Conservation (phyloP, 2,329 filamentous ascomycete species). For the Xylariomycetidae sp. region DNA sequence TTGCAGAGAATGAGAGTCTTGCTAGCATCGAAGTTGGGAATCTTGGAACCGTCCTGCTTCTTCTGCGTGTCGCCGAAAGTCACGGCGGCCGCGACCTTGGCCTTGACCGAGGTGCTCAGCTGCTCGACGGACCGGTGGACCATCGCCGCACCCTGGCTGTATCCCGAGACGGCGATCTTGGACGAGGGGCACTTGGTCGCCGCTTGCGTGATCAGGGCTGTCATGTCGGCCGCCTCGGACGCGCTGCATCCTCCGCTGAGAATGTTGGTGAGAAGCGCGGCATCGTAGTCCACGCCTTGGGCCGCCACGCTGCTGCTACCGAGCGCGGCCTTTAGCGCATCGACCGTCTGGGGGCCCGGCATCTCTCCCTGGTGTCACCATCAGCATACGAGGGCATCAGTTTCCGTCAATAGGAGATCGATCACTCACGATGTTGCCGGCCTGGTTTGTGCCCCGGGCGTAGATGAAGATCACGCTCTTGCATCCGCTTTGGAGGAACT, state of each 20-base stretch:
- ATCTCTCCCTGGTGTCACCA: slow-evolving; percentile 1
- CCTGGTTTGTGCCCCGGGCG: slow-evolving; percentile 1
- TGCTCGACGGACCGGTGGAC: slow-evolving; percentile 27
- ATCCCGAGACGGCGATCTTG: slow-evolving; percentile 29
- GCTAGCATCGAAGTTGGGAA: slow-evolving; percentile 23
- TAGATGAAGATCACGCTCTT: slow-evolving; percentile 5
- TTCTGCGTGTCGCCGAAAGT: slow-evolving; percentile 30
- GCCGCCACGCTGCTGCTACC: slow-evolving; percentile 9
- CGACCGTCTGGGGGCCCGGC: slow-evolving; percentile 11
- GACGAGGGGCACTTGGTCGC: slow-evolving; percentile 26
- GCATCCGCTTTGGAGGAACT: too few relatives aligned
- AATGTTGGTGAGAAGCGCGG: slow-evolving; percentile 23
- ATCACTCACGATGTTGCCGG: slow-evolving; percentile 4
- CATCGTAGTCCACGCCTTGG: slow-evolving; percentile 21
- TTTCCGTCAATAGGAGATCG: slow-evolving; percentile 1
- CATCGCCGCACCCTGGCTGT: slow-evolving; percentile 27
- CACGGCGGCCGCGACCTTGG: slow-evolving; percentile 10
- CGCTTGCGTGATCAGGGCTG: slow-evolving; percentile 24
- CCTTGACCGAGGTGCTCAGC: slow-evolving; percentile 4
- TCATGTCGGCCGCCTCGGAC: slow-evolving; percentile 22
- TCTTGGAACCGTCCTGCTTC: slow-evolving; percentile 22
- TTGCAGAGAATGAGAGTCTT: slow-evolving; percentile 40
- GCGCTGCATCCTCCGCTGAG: slow-evolving; percentile 22
- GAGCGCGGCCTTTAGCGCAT: slow-evolving; percentile 17
- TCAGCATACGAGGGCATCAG: not conserved